A percentile compares a stretch with the other conserved stretches of the same genome.
phyloP scores from a whole-genome alignment of 768 basidiomycete genomes.

The Termitomyces sp. region DNA sequence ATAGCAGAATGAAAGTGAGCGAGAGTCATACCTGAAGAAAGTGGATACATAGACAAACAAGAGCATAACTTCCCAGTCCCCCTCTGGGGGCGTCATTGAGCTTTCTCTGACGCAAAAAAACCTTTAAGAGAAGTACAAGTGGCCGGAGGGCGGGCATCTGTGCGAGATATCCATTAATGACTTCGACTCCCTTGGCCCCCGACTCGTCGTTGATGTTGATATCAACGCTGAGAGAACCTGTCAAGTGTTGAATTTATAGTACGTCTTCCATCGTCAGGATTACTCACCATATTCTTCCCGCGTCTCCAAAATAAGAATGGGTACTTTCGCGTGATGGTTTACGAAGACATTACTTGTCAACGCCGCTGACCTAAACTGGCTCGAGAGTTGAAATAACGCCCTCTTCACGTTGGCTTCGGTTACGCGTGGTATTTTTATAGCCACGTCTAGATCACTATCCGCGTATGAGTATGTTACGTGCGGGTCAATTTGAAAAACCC shows the following conservation, averaged over 20 bases:
- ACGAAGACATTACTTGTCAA: constrained; percentile 39
- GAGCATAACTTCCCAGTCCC: constrained; percentile 66
- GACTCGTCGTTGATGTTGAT: constrained; percentile 64
- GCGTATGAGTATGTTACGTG: background rate
- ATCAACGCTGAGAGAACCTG: constrained; percentile 62
- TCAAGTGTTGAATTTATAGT: background rate
- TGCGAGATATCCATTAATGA: constrained; percentile 52
- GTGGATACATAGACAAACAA: constrained; percentile 61
- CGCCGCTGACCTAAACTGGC: constrained; percentile 39
- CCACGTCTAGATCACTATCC: constrained; percentile 36
- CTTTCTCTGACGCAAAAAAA: constrained; percentile 52
- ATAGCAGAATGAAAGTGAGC: background rate
- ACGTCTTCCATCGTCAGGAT: background rate
- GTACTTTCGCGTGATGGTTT: constrained; percentile 41
- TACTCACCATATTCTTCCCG: constrained; percentile 35
- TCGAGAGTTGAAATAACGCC: constrained; percentile 47
- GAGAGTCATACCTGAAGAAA: constrained; percentile 59
- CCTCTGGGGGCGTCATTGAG: constrained; percentile 64
- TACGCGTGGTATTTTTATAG: constrained; percentile 25
- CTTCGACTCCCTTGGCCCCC: constrained; percentile 49
- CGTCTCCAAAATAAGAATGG: constrained; percentile 62
- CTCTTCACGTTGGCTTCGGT: constrained; percentile 36
- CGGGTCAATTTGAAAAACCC: constrained; percentile 19
- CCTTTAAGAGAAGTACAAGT: constrained; percentile 62
- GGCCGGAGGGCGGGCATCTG: constrained; percentile 58